Evolutionary conservation across 2,329 filamentous ascomycete species (phyloP).

Genomic region (Fusarium coffeatum): DNA sequence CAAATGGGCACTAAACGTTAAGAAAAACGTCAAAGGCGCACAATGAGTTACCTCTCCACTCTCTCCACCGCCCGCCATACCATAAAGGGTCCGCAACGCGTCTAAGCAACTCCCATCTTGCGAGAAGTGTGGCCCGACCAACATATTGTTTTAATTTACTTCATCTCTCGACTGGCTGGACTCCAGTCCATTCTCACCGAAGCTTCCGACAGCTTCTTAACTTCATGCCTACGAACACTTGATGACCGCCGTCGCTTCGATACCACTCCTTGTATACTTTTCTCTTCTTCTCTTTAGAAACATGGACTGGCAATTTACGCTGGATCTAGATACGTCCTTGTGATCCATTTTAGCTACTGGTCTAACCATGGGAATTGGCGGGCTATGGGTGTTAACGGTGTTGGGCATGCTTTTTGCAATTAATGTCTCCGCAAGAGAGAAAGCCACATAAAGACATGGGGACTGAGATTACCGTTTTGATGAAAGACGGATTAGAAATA

Average conservation of each 20-base stretch:
- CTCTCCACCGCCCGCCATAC: not conserved
- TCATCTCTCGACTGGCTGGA: slow-evolving; percentile 11
- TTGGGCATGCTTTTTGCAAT: slow-evolving; percentile 39
- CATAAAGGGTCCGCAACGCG: not conserved
- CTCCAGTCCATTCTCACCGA: slow-evolving; percentile 11
- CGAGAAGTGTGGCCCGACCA: not conserved
- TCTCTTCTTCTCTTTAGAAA: slow-evolving; percentile 35
- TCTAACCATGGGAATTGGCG: slow-evolving; percentile 20
- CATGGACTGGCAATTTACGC: slow-evolving; percentile 42
- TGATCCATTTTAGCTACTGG: slow-evolving; percentile 30
- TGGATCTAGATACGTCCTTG: slow-evolving; percentile 38
- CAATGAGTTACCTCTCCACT: slow-evolving; percentile 50
- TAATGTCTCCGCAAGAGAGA: slow-evolving; percentile 12
- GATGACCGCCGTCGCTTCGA: slow-evolving; percentile 38
- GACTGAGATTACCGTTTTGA: slow-evolving; percentile 3
- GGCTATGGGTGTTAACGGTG: slow-evolving; percentile 41
- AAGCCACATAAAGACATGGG: slow-evolving; percentile 17
- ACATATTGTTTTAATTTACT: not conserved
- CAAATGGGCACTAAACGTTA: slow-evolving; percentile 77
- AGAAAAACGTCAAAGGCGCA: slow-evolving; percentile 68
- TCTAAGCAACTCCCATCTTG: not conserved
- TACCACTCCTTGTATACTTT: slow-evolving; percentile 43
- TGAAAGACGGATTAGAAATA: slow-evolving; percentile 14
- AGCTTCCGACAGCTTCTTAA: slow-evolving; percentile 18
- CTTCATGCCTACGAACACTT: slow-evolving; percentile 35